These are phyloP conservation scores for Oxyria digyna DNA, from an alignment of 148 eudicot genomes.

Conservation along the genomic window DNA sequence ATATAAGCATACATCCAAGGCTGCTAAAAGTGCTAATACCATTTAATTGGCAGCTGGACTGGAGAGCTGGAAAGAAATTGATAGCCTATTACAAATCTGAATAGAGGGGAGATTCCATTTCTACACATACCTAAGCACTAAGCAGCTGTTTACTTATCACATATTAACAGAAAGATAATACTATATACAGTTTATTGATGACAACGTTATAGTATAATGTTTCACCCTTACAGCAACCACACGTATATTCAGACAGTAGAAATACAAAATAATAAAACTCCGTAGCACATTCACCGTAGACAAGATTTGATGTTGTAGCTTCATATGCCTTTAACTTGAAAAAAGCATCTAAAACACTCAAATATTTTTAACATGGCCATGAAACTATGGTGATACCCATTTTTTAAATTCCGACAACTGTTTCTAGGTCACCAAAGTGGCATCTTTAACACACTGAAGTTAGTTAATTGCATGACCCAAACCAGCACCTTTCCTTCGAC, in stretches of 20 bases:
- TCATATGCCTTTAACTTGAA: background rate
- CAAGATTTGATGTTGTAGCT: background rate
- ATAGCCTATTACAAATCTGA: too few relatives aligned
- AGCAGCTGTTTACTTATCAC: too few relatives aligned
- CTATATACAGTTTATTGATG: background rate
- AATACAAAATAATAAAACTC: background rate
- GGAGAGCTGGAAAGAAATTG: too few relatives aligned
- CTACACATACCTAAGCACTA: too few relatives aligned
- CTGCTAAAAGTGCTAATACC: background rate
- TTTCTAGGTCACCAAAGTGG: background rate
- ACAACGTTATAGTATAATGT: background rate
- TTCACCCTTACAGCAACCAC: background rate
- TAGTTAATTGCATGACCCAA: too few relatives aligned
- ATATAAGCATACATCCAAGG: background rate
- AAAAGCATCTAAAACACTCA: background rate
- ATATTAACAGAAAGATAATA: too few relatives aligned
- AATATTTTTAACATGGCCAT: background rate
- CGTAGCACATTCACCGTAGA: background rate
- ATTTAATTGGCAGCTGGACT: too few relatives aligned
- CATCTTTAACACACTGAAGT: too few relatives aligned
- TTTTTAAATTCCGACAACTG: background rate
- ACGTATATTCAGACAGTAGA: background rate
- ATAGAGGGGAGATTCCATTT: too few relatives aligned
- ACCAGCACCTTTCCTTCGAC: too few relatives aligned
- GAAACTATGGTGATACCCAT: background rate